phyloP scores from a whole-genome alignment of 2,329 filamentous ascomycete species.

The Lasiodiplodia sp. region DNA sequence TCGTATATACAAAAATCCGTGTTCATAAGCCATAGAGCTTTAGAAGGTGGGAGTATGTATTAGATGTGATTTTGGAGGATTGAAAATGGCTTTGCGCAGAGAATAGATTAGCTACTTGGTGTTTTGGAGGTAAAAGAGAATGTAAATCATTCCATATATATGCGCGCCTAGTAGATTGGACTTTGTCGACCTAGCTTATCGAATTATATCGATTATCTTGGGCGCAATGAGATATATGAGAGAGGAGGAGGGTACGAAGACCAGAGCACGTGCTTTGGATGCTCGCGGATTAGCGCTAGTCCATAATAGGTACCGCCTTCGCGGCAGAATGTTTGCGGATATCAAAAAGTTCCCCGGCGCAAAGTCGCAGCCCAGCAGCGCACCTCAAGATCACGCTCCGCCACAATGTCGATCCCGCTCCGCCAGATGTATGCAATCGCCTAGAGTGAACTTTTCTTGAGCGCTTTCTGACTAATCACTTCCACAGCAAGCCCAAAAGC shows the following conservation, averaged over 20 bases:
- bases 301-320: slow-evolving; percentile 9
- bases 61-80: too few relatives aligned
- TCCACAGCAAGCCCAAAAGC: slow-evolving; percentile 70
- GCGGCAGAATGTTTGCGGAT: slow-evolving; percentile 19
- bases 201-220: not conserved
- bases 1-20: not conserved
- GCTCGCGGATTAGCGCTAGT: not conserved
- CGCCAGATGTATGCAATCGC: slow-evolving; percentile 25
- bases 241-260: not conserved
- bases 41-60: too few relatives aligned
- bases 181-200: not conserved
- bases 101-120: too few relatives aligned
- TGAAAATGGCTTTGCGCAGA: too few relatives aligned
- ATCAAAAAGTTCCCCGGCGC: slow-evolving; percentile 28
- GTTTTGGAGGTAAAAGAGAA: too few relatives aligned
- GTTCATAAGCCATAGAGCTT: not conserved
- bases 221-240: too few relatives aligned
- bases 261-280: slow-evolving; percentile 6
- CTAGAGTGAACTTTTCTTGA: too few relatives aligned
- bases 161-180: not conserved
- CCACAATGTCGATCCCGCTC: slow-evolving; percentile 27
- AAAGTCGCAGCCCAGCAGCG: slow-evolving; percentile 11
- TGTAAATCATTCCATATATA: not conserved
- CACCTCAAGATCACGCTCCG: slow-evolving; percentile 11
- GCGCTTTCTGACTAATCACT: not conserved